Evolutionary conservation across 2,329 filamentous ascomycete species (phyloP).

Genomic region (Rhynchosporium agropyri): DNA sequence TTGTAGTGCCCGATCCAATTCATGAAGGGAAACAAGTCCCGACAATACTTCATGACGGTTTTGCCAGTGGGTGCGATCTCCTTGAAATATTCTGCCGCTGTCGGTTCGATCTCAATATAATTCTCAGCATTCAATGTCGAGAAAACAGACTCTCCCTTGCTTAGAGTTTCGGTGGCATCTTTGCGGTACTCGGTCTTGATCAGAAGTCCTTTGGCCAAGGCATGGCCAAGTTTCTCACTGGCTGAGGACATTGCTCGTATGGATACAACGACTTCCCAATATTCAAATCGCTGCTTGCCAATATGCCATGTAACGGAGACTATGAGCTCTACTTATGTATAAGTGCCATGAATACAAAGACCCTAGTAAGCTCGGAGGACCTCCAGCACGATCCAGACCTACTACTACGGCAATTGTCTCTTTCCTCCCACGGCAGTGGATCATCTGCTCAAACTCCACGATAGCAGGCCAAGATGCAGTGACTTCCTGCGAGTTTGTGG

Average conservation of each 20-base stretch:
- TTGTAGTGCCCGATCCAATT: slow-evolving; percentile 91
- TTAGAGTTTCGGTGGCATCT: slow-evolving; percentile 57
- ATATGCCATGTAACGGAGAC: slow-evolving; percentile 11
- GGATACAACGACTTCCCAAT: slow-evolving; percentile 4
- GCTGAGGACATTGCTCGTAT: slow-evolving; percentile 9
- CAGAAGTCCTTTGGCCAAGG: slow-evolving; percentile 75
- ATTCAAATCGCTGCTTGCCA: slow-evolving; percentile 9
- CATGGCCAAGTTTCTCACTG: slow-evolving; percentile 62
- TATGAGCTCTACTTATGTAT: slow-evolving; percentile 16
- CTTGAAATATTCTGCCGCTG: slow-evolving; percentile 71
- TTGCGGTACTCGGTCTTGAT: slow-evolving; percentile 79
- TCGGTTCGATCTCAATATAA: slow-evolving; percentile 83
- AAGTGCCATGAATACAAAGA: background rate
- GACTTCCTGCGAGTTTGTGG: background rate
- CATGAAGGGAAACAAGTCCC: slow-evolving; percentile 81
- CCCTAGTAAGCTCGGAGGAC: background rate
- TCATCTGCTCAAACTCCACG: background rate
- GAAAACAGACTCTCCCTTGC: slow-evolving; percentile 79
- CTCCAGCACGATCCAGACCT: background rate
- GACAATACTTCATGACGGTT: slow-evolving; percentile 62
- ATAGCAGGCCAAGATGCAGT: background rate
- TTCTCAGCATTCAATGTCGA: slow-evolving; percentile 73
- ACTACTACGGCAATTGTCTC: background rate
- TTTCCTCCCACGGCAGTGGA: background rate
- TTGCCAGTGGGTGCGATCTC: slow-evolving; percentile 61